Evolutionary conservation across 257 asterid genomes (phyloP).

Genomic region (Nicotiana knightiana): DNA sequence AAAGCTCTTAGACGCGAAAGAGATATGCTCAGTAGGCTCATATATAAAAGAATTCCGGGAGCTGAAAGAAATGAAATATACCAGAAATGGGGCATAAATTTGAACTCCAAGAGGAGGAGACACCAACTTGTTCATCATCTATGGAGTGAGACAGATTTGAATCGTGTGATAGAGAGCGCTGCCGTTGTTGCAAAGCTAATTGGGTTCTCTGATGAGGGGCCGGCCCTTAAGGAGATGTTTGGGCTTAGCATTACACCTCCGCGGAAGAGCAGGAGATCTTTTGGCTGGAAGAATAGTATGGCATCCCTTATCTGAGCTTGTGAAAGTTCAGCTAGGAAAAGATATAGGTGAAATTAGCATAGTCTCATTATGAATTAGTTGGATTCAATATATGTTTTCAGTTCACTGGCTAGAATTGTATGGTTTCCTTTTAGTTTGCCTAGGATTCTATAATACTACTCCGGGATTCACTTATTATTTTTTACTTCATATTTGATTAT

Average conservation of each 20-base stretch:
- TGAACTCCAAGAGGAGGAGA: conserved; percentile 38
- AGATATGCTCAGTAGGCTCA: conserved; percentile 34
- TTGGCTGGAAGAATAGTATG: conserved; percentile 42
- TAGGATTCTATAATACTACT: neutral
- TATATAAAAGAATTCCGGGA: conserved; percentile 28
- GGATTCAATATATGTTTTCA: neutral
- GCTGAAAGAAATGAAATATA: conserved; percentile 31
- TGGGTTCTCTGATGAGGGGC: conserved; percentile 35
- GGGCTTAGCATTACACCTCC: conserved; percentile 50
- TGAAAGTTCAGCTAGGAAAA: neutral
- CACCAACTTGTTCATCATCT: conserved; percentile 27
- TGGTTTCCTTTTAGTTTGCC: neutral
- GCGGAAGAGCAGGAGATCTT: conserved; percentile 28
- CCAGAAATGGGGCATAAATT: conserved; percentile 41
- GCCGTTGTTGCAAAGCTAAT: conserved; percentile 41
- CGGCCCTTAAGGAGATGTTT: conserved; percentile 46
- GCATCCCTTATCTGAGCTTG: conserved; percentile 25
- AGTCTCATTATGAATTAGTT: neutral
- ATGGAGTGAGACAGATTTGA: conserved; percentile 33
- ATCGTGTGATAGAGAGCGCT: conserved; percentile 34
- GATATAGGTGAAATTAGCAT: conserved; percentile 7
- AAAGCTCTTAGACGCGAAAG: conserved; percentile 39
- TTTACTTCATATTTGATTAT: neutral
- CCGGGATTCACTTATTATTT: neutral
- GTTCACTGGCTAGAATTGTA: neutral